Evolutionary conservation across 768 basidiomycete species (phyloP), one percentile per base, ranked within the genome.

Genomic region (Termitomyces eurrhizus): DNA sequence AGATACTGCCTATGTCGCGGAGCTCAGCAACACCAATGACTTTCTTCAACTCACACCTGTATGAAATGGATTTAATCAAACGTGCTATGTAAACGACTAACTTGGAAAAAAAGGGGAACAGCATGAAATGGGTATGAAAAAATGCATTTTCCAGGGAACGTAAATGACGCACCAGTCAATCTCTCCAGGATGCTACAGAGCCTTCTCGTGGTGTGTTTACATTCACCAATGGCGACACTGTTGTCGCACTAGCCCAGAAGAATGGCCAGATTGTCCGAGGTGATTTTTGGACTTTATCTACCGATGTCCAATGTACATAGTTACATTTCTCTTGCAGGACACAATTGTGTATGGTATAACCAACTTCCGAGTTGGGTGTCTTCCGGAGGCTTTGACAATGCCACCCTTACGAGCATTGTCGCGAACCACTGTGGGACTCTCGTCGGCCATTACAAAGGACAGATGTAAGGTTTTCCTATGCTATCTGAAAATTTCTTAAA

Each of bases 71-170:
- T 58, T 52, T 5, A 12, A 36, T 49, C 18, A 18, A 24, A 21
- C 33, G 14, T 4, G 6, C 7, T 29, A 35, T 26, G 14, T 9
- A 29, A 57, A 33, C 48, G n/a, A 37, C 36, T 14, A 24, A 16
- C 4, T 35, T 33, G 6, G 6, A n/a, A 33, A 56, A 24, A 36
- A 46, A 75, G 74, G 73, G 74, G 14, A 83, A 83, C 65, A 78
- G 75, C 62, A 82, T 85, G 82, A 86, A 85, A 78, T 85, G 83
- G 83, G 83, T 81, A 61, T 33, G 72, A n/a, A 44, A 29, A 9
- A 45, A 0, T 49, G 12, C 14, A 6, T 51, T 24, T 39, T n/a
- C 12, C 9, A 32, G 14, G 3, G 7, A 9, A 46, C 16, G 7
- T 26, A 21, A 21, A 12, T 24, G 33, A 42, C 18, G 9, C 32